Percentiles rank a stretch among this genome's conserved stretches.
These are phyloP conservation scores for Murraya koenigii DNA, from an alignment of 345 rosid species.

Conservation along the genomic window DNA sequence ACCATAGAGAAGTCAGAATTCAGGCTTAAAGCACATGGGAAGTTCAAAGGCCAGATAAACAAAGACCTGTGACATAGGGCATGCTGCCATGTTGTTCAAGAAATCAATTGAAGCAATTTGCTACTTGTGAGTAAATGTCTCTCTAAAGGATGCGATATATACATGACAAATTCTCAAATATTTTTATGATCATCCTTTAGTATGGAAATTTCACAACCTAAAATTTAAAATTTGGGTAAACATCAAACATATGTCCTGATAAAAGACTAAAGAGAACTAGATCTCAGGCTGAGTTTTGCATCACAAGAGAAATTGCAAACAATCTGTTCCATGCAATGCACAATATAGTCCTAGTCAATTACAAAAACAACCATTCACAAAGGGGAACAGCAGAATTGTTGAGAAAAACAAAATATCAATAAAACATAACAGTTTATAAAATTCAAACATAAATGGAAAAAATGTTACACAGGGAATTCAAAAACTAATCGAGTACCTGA, in stretches of 20 bases:
- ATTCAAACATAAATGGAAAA: background rate
- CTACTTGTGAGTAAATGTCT: background rate
- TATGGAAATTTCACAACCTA: background rate
- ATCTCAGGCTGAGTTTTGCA: background rate
- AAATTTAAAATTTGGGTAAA: background rate
- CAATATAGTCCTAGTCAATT: background rate
- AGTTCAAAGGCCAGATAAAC: background rate
- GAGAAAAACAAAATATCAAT: background rate
- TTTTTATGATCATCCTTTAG: background rate
- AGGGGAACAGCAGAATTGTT: background rate
- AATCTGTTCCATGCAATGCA: background rate
- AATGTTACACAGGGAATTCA: background rate
- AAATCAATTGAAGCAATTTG: background rate
- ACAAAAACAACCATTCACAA: background rate
- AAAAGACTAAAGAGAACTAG: background rate
- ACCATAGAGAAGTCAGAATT: background rate
- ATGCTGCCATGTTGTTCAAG: background rate
- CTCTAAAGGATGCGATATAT: background rate
- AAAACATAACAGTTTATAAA: background rate
- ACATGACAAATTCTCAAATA: background rate
- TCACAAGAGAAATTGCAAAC: background rate
- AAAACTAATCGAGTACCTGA: slow-evolving; percentile 48
- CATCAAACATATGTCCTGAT: background rate
- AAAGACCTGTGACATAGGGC: background rate
- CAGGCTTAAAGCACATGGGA: background rate